Base-by-base conservation (phyloP, 2,329 filamentous ascomycete species). In the Venturia aucupariae region DNA sequence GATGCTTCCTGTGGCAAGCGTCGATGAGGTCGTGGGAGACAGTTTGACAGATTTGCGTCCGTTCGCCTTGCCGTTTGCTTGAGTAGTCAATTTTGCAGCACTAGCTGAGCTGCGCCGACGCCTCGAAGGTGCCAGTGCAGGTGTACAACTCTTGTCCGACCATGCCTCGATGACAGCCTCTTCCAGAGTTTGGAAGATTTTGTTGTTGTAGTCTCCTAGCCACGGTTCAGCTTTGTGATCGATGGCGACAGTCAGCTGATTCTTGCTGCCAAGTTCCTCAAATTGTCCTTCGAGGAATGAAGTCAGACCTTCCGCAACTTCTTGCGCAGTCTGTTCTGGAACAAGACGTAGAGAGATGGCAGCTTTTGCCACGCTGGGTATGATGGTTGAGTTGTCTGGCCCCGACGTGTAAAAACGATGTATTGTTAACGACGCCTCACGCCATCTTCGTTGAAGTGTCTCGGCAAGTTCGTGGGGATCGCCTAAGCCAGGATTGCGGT, bases 201-300 rank as follows among this genome's bases (percentile, higher is more conserved):
- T 86, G 69, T 96, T 97, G 60, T 86, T 86, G 3, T 91, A 92
- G 70, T 97, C 91, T 17, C 94, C 93, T 0, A 99, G 84, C 94
- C 94, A 99, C 0, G 94, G 92, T 72, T 99, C 94, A 0, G 94
- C 93, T 75, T 90, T 88, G 72, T 97, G 94, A 68, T 96, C 92
- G 68, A 99, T 92, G 38, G 86, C 87, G 46, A 99, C 84, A 1
- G 82, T 88, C 42, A 99, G 81, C 6, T 81, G 83, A 71, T 99
- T 99, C 67, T 90, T 87, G 0, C 90, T 93, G 38, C 87, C 86
- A 1, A 97, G 85, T 19, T 82, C 76, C 0, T 80, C 81, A 71
- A 97, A 99, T 68, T 92, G 84, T 15, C 82, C 78, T 59, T 85
- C 76, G 0, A 97, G 80, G 71, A 89, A 95, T 1, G 79, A 73